These are phyloP conservation scores for Cotoneaster glaucophyllus DNA, from an alignment of 306 rosid species.

Conservation along the genomic window DNA sequence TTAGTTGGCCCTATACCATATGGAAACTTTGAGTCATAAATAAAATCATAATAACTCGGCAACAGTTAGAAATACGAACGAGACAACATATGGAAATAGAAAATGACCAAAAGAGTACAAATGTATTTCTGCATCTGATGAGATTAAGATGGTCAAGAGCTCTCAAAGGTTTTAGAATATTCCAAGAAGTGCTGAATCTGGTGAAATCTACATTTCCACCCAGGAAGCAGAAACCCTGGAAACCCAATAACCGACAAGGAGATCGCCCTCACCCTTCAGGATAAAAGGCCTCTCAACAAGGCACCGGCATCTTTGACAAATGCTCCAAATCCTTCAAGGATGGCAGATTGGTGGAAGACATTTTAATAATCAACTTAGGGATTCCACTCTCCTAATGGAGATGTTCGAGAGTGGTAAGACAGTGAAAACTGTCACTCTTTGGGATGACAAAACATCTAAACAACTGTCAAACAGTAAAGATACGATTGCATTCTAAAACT, in stretches of 20 bases:
- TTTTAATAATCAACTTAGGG: background rate
- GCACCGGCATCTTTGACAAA: background rate
- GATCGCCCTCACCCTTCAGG: background rate
- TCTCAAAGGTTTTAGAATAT: background rate
- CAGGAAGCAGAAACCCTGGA: background rate
- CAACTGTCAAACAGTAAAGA: background rate
- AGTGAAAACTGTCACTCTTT: background rate
- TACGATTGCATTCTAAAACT: background rate
- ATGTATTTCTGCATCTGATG: background rate
- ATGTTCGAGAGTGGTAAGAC: background rate
- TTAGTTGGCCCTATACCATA: slow-evolving; percentile 58
- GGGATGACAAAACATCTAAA: background rate
- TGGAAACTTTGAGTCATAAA: background rate
- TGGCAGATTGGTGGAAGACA: background rate
- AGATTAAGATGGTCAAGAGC: background rate
- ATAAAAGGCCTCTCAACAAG: background rate
- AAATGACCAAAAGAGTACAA: background rate
- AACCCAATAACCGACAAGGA: background rate
- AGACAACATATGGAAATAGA: background rate
- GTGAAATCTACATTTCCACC: background rate
- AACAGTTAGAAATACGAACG: background rate
- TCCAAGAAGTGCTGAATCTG: background rate
- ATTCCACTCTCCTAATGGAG: background rate
- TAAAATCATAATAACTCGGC: background rate
- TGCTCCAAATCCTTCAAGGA: background rate